Base-by-base conservation (phyloP, 75 land plant genomes). In the Pseudotsuga menziesii region DNA sequence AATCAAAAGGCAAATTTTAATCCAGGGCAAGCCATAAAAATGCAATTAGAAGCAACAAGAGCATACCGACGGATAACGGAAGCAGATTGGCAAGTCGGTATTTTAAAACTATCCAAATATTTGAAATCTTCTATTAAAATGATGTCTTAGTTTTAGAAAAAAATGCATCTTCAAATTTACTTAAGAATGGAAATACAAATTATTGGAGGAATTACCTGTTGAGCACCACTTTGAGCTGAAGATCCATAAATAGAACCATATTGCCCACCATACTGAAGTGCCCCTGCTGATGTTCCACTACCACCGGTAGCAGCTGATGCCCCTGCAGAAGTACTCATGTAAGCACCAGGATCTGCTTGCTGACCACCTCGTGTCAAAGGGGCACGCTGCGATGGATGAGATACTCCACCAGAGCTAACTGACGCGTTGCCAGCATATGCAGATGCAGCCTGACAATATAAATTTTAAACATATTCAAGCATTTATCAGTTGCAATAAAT, bases 161-260 rank as follows among this genome's bases (percentile, higher is more conserved):
- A 48, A 9, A 48, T 48, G 54, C 54, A 48, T 48, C 9, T 48
- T 48, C 12, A 48, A 48, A 48, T 48, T 48, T 48, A 48, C 12
- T 48, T 9, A 12, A 48, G 54, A 48, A 9, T 3, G 0, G 9
- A 48, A 48, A 4, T 41, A 26, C 48, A 58, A 12, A 79, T 52
- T 36, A 13, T 52, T 15, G 23, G 16, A 76, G 44, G 20, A 25
- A 41, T 20, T 61, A 93, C 97, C 92, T 94, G 89, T 36, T 86
- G 92, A 27, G 74, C 76, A 59, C 80, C 55, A 23, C 86, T 75
- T 79, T 86, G 77, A 35, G 85, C 54, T 80, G 94, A 61, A 39
- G 91, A 75, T 35, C 87, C 88, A 89, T 94, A 94, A 26, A 91
- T 82, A 58, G 87, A 80, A 58, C 87, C 80, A 88, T 94, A 94